Conservation (phyloP, 192 early-diverging fungal species). For the Coemansia pectinata region DNA sequence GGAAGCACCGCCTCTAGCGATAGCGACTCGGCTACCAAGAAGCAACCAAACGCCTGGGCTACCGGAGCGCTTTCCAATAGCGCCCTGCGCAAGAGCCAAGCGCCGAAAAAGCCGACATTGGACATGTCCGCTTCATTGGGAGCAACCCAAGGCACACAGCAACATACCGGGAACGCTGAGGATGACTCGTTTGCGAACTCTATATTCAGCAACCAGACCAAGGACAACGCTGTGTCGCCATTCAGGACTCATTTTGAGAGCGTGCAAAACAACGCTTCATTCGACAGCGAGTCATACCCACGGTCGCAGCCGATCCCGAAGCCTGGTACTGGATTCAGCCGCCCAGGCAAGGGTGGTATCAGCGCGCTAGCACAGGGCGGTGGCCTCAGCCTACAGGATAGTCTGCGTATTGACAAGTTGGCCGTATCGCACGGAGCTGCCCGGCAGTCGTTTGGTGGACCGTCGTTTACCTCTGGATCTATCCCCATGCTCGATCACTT, state of each 20-base stretch:
- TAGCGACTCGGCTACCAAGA: constrained; percentile 1
- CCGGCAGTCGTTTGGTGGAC: constrained; percentile 40
- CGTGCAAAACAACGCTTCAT: constrained; percentile 5
- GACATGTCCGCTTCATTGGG: not conserved
- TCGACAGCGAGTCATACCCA: constrained; percentile 12
- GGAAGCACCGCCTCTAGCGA: not conserved
- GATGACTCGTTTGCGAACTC: constrained; percentile 5
- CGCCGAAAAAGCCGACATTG: not conserved
- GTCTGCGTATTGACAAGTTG: constrained; percentile 47
- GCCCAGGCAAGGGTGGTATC: constrained; percentile 20
- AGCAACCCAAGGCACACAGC: not conserved
- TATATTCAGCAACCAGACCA: constrained; percentile 16
- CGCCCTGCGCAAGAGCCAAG: constrained; percentile 9
- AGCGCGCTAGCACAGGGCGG: constrained; percentile 18
- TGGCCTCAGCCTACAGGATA: constrained; percentile 45
- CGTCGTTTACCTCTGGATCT: constrained; percentile 46
- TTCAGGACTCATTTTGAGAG: constrained; percentile 21
- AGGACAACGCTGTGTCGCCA: constrained; percentile 25
- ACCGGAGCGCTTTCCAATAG: constrained; percentile 10
- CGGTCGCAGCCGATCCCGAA: constrained; percentile 52
- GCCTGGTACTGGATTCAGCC: constrained; percentile 18
- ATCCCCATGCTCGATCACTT: constrained; percentile 55
- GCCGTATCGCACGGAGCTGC: constrained; percentile 40
- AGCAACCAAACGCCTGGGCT: constrained; percentile 15
- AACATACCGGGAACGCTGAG: constrained; percentile 7